phyloP scores from a whole-genome alignment of 2,329 filamentous ascomycete genomes.

The Cladosporium sphaerospermum region DNA sequence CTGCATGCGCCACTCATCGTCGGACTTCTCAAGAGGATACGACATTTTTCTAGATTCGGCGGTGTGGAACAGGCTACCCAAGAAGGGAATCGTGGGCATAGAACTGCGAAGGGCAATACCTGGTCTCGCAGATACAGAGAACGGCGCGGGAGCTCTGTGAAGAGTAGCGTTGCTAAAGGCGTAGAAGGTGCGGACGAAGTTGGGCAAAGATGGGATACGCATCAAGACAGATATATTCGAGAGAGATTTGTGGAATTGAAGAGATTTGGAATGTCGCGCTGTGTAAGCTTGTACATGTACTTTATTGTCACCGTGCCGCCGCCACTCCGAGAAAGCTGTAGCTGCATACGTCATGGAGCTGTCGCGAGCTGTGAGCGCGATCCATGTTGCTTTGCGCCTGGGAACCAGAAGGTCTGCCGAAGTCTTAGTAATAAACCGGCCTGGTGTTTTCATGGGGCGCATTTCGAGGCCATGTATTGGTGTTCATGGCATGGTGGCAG shows the following conservation, averaged over 20 bases:
- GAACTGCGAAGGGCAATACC: constrained; percentile 36
- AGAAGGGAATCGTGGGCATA: constrained; percentile 73
- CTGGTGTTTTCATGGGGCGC: too few relatives aligned
- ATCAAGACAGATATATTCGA: constrained; percentile 28
- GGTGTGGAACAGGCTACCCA: constrained; percentile 68
- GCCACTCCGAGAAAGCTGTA: constrained; percentile 1
- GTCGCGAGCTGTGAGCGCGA: too few relatives aligned
- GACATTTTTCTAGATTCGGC: constrained; percentile 43
- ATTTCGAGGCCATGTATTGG: too few relatives aligned
- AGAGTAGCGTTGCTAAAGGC: constrained; percentile 41
- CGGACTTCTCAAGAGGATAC: constrained; percentile 72
- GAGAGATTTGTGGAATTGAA: background rate
- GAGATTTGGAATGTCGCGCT: background rate
- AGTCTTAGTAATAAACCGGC: too few relatives aligned
- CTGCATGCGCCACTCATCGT: constrained; percentile 84
- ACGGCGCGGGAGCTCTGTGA: constrained; percentile 19
- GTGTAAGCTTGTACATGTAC: background rate
- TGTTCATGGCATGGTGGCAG: too few relatives aligned
- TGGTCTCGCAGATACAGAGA: constrained; percentile 26
- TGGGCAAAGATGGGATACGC: constrained; percentile 45
- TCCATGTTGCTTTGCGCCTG: too few relatives aligned
- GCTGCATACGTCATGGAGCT: constrained; percentile 7
- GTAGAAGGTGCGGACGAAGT: constrained; percentile 44
- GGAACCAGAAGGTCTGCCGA: too few relatives aligned
- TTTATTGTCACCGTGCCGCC: background rate